These are phyloP conservation scores for Brassica hybrid DNA, from an alignment of 441 rosid species.

Conservation along the genomic window DNA sequence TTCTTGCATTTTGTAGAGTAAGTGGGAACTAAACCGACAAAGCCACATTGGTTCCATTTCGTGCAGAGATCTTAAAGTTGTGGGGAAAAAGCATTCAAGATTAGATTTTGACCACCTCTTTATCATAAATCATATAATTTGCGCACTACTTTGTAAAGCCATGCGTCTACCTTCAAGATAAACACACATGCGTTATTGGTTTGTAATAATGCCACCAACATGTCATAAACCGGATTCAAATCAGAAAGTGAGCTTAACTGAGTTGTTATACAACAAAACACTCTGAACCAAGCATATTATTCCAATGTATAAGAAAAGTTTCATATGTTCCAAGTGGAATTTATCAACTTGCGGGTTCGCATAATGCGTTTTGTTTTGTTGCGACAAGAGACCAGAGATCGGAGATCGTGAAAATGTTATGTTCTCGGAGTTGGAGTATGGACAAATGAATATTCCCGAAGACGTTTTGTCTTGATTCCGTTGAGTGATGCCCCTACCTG, in stretches of 20 bases:
- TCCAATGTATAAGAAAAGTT: not conserved
- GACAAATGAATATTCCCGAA: constrained; percentile 44
- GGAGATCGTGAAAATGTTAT: constrained; percentile 21
- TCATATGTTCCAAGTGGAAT: constrained; percentile 7
- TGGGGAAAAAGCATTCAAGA: constrained; percentile 22
- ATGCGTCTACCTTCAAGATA: constrained; percentile 3
- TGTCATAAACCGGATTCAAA: not conserved
- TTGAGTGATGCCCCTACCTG: constrained; percentile 34
- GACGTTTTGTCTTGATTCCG: constrained; percentile 32
- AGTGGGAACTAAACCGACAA: constrained; percentile 40
- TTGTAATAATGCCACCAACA: not conserved
- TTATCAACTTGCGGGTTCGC: constrained; percentile 5
- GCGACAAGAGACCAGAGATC: constrained; percentile 26
- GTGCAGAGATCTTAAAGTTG: constrained; percentile 27
- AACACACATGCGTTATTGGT: not conserved
- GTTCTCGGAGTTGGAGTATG: constrained; percentile 29
- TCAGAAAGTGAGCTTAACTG: not conserved
- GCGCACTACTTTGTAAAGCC: constrained; percentile 25
- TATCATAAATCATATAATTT: constrained; percentile 23
- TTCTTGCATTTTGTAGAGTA: constrained; percentile 2
- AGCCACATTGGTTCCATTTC: constrained; percentile 35
- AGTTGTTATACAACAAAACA: not conserved
- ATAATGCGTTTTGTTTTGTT: constrained; percentile 24
- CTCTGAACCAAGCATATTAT: not conserved
- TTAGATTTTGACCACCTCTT: constrained; percentile 33